Conservation (phyloP, 106 monocot species). For the Dendrobium officinale region DNA sequence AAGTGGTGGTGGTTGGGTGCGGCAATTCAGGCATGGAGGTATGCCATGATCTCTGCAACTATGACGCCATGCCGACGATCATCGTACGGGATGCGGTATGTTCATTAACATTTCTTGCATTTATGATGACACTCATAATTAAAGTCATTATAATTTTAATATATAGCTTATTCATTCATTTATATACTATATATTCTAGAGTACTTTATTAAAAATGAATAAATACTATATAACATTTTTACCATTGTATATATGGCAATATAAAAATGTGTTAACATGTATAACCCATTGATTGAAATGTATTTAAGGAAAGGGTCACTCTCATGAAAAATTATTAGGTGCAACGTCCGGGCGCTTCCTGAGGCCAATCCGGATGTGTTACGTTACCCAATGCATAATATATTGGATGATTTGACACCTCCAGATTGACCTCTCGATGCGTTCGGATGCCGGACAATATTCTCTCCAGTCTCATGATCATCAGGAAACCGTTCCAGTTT, state of each 20-base stretch:
- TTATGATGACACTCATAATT: background rate
- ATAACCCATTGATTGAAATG: background rate
- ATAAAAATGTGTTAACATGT: background rate
- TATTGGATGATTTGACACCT: too few relatives aligned
- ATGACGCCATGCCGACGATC: slow-evolving; percentile 39
- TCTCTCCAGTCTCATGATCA: too few relatives aligned
- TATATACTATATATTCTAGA: too few relatives aligned
- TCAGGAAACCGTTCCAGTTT: background rate
- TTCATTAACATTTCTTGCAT: background rate
- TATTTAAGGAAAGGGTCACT: too few relatives aligned
- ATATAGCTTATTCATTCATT: too few relatives aligned
- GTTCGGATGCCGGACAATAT: too few relatives aligned
- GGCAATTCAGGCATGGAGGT: slow-evolving; percentile 80
- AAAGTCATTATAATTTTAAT: background rate
- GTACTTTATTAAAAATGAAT: too few relatives aligned
- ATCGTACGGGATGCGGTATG: slow-evolving; percentile 62
- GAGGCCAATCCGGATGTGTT: too few relatives aligned
- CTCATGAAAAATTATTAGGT: too few relatives aligned
- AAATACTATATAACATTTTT: background rate
- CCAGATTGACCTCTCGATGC: too few relatives aligned
- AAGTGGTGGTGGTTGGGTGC: slow-evolving; percentile 59
- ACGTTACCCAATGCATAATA: too few relatives aligned
- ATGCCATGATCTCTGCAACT: slow-evolving; percentile 54
- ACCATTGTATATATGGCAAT: background rate
- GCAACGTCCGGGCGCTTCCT: too few relatives aligned